Evolutionary conservation across 1,284 basidiomycete genomes (phyloP), one percentile per base, ranked within the genome.

Genomic region (Puccinia novopanici): DNA sequence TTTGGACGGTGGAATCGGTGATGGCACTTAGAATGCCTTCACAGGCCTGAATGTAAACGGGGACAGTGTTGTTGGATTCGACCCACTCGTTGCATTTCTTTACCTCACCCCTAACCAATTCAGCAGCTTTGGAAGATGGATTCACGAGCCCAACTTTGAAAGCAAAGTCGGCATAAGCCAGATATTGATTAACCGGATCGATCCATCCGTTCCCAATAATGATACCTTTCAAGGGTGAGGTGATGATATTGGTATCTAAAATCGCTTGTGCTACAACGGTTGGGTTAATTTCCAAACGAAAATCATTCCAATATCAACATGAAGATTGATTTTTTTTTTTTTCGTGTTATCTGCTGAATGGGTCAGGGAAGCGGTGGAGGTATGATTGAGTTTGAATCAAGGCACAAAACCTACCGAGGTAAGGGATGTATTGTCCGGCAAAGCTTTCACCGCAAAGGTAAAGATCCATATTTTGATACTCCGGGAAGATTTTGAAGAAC

Each of bases 121-220:
- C 90, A 85, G 90, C 93, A 55, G 88, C 87, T 89, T 90, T 88
- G 0, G 92, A 91, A 37, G 90, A 90, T 82, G 89, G 88, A 83
- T 92, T 91, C 78, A 98, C 87, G 30, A 98, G 87, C 0, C 91
- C 91, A 73, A 92, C 90, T 82, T 92, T 90, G 78, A 93, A 89
- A 12, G 92, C 91, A 85, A 92, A 98, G 82, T 98, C 93, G 74
- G 95, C 87, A 85, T 94, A 98, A 13, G 94, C 89, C 9, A 93
- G 91, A 85, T 97, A 98, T 87, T 99, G 97, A 81, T 89, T 88
- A 75, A 90, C 89, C 0, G 92, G 92, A 86, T 98, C 95, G 79
- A 98, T 95, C 94, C 95, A 98, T 2, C 95, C 96, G 86, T 99
- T 99, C 12, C 96, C 96, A 80, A 99, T 98, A 0, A 95, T 93